Conservation (phyloP, 1,284 basidiomycete genomes). For the Porogramme epimiltina region DNA sequence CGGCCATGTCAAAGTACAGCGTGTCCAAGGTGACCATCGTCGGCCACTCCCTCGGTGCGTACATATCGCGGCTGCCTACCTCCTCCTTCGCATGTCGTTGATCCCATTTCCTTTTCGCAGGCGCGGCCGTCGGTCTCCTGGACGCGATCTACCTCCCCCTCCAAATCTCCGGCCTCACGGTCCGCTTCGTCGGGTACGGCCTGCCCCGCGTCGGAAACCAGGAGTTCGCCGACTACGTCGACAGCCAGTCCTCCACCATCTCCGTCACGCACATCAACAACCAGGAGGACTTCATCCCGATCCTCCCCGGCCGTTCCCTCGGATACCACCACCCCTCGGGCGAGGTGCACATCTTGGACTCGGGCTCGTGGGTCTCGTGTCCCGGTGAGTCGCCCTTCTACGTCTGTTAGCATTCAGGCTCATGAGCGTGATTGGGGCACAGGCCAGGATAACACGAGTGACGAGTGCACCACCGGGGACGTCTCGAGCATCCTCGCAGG, state of each 20-base stretch:
- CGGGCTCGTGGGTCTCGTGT: constrained; percentile 48
- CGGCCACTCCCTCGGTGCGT: constrained; percentile 43
- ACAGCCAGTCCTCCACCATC: constrained; percentile 35
- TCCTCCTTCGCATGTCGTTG: background rate
- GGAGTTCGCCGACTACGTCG: constrained; percentile 57
- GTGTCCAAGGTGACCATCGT: constrained; percentile 35
- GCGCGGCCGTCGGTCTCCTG: constrained; percentile 49
- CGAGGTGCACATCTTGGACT: constrained; percentile 58
- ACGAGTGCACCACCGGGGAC: constrained; percentile 55
- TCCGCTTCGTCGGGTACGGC: constrained; percentile 46
- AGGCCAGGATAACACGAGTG: constrained; percentile 57
- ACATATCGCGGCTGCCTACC: no score
- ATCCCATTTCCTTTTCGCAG: constrained; percentile 17
- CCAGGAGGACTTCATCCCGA: constrained; percentile 31
- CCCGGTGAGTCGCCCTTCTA: no score
- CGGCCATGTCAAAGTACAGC: constrained; percentile 29
- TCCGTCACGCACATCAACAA: constrained; percentile 42
- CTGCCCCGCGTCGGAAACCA: constrained; percentile 71
- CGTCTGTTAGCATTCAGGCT: no score
- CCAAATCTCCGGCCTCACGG: constrained; percentile 40
- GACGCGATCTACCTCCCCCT: constrained; percentile 48
- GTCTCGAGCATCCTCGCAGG: constrained; percentile 52
- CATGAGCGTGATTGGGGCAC: no score
- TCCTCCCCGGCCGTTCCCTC: constrained; percentile 48
- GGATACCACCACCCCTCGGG: constrained; percentile 59